These are phyloP conservation scores for Amanita molliuscula DNA, from an alignment of 768 basidiomycete species.

Conservation along the genomic window DNA sequence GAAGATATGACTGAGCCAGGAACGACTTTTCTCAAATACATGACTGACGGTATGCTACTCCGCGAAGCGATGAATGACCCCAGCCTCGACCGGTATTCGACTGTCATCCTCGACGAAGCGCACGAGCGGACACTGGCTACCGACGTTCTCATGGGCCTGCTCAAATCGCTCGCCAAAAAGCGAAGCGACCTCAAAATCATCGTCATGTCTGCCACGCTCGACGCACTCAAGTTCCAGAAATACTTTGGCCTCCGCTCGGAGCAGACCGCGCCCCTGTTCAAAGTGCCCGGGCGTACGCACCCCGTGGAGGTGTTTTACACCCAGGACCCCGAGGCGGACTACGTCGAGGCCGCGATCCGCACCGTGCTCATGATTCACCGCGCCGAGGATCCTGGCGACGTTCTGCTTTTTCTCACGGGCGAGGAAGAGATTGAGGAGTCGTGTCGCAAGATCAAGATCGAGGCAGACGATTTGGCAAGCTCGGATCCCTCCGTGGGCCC, in stretches of 20 bases:
- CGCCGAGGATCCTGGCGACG: slow-evolving; percentile 61
- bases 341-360: slow-evolving; percentile 29
- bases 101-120: slow-evolving; percentile 86
- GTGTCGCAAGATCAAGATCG: slow-evolving; percentile 1
- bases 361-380: slow-evolving; percentile 1
- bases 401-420: slow-evolving; percentile 87
- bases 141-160: slow-evolving; percentile 78
- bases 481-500: slow-evolving; percentile 51
- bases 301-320: slow-evolving; percentile 78
- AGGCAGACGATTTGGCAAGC: slow-evolving; percentile 28
- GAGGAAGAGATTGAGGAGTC: slow-evolving; percentile 69
- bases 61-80: slow-evolving; percentile 41
- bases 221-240: slow-evolving; percentile 77
- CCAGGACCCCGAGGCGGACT: slow-evolving; percentile 58
- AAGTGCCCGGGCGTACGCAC: slow-evolving; percentile 86
- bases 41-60: slow-evolving; percentile 13
- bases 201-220: slow-evolving; percentile 95
- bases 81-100: slow-evolving; percentile 53
- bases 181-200: slow-evolving; percentile 75
- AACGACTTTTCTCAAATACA: slow-evolving; percentile 21
- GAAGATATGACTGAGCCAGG: slow-evolving; percentile 42
- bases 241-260: slow-evolving; percentile 70
- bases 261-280: slow-evolving; percentile 56
- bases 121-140: slow-evolving; percentile 95
- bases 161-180: slow-evolving; percentile 74